These are phyloP conservation scores for Diutina rugosa DNA, from an alignment of 1,139 yeast genomes.

Conservation along the genomic window DNA sequence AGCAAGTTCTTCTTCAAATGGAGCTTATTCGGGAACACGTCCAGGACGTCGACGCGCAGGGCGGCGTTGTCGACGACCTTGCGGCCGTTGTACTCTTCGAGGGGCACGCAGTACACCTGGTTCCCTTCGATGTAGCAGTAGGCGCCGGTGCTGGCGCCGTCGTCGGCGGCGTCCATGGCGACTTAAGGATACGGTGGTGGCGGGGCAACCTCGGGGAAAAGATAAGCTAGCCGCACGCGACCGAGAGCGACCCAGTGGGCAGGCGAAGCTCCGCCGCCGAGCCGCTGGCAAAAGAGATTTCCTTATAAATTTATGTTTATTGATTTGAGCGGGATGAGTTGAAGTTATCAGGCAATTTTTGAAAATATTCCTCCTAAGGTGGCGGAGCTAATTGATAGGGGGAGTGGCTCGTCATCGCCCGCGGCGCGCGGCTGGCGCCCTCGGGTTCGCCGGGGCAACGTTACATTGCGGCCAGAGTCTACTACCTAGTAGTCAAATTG, in stretches of 20 bases:
- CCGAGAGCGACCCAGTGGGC: neutral
- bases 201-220: neutral
- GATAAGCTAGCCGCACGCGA: neutral
- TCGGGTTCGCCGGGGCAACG: no score
- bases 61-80: neutral
- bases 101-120: neutral
- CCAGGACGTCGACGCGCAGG: neutral
- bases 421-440: no score
- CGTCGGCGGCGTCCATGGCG: neutral
- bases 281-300: no score
- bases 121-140: neutral
- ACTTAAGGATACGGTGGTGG: neutral
- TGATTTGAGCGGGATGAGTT: no score
- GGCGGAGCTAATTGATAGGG: no score
- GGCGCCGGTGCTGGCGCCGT: neutral
- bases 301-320: no score
- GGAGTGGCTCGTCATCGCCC: no score
- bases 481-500: no score
- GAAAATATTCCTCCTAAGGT: no score
- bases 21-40: constrained; percentile 1
- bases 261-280: no score
- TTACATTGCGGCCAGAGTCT: no score
- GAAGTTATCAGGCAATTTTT: no score
- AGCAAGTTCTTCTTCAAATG: constrained; percentile 20
- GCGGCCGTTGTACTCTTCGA: neutral